Conservation (phyloP, 2,329 filamentous ascomycete species). For the Botrytis tulipae region DNA sequence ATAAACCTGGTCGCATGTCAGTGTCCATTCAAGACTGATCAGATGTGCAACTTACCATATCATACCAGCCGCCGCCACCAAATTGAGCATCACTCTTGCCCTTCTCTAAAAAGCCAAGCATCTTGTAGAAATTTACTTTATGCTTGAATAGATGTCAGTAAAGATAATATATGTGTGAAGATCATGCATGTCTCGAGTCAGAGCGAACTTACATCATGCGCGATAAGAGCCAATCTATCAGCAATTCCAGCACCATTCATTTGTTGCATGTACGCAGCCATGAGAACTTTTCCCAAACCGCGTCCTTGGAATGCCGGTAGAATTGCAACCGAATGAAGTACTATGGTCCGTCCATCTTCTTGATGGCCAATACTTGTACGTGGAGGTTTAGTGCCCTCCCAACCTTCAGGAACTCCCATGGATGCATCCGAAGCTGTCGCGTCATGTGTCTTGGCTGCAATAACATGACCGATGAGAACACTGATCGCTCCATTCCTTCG, state of each 20-base stretch:
- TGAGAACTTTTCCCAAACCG: slow-evolving; percentile 69
- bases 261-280: slow-evolving; percentile 75
- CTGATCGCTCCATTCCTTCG: slow-evolving; percentile 54
- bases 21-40: neutral
- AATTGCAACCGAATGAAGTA: slow-evolving; percentile 79
- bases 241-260: slow-evolving; percentile 69
- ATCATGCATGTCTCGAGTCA: neutral
- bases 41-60: slow-evolving; percentile 62
- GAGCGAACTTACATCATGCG: slow-evolving; percentile 58
- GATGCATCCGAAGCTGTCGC: slow-evolving; percentile 67
- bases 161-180: neutral
- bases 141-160: slow-evolving; percentile 44
- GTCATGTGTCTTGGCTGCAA: slow-evolving; percentile 68
- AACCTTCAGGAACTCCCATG: slow-evolving; percentile 72
- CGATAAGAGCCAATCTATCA: slow-evolving; percentile 72
- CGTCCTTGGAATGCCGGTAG: slow-evolving; percentile 71
- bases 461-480: slow-evolving; percentile 73
- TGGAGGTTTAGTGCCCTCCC: slow-evolving; percentile 50
- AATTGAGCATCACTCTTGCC: slow-evolving; percentile 70
- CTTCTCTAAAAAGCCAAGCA: slow-evolving; percentile 67
- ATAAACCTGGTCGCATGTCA: neutral
- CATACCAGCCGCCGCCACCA: slow-evolving; percentile 77
- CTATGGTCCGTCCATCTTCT: slow-evolving; percentile 70
- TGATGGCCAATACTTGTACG: slow-evolving; percentile 63
- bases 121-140: slow-evolving; percentile 71